Evolutionary conservation across 176 grass and related monocot species (phyloP).

Genomic region (Aegilops sharonensis): DNA sequence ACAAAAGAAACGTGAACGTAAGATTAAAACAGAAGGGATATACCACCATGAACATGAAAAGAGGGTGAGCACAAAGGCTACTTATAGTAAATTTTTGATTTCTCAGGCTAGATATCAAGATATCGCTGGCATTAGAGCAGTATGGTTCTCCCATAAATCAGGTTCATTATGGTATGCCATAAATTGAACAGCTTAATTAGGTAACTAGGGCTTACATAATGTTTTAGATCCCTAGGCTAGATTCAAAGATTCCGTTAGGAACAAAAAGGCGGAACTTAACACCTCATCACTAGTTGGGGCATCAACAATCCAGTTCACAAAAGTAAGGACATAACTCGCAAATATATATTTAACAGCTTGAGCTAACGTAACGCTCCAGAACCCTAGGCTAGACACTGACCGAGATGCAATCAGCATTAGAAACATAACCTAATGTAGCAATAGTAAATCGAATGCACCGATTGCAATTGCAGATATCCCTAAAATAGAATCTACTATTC

Average conservation of each 20-base stretch:
- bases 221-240: background rate
- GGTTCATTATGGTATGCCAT: background rate
- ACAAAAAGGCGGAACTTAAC: background rate
- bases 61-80: background rate
- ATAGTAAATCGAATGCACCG: background rate
- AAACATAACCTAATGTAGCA: background rate
- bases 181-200: slow-evolving; percentile 11
- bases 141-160: background rate
- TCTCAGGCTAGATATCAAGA: background rate
- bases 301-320: background rate
- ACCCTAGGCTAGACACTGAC: background rate
- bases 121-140: background rate
- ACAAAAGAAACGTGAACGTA: background rate
- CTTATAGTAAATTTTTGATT: background rate
- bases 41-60: background rate
- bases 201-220: background rate
- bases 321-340: background rate
- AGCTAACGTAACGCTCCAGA: background rate
- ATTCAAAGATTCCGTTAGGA: background rate
- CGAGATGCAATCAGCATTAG: background rate
- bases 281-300: background rate
- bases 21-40: background rate
- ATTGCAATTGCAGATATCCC: background rate
- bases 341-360: slow-evolving; percentile 7
- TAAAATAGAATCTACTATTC: background rate